phyloP scores from a whole-genome alignment of 306 rosid genomes.

The Vachellia pachyceras region DNA sequence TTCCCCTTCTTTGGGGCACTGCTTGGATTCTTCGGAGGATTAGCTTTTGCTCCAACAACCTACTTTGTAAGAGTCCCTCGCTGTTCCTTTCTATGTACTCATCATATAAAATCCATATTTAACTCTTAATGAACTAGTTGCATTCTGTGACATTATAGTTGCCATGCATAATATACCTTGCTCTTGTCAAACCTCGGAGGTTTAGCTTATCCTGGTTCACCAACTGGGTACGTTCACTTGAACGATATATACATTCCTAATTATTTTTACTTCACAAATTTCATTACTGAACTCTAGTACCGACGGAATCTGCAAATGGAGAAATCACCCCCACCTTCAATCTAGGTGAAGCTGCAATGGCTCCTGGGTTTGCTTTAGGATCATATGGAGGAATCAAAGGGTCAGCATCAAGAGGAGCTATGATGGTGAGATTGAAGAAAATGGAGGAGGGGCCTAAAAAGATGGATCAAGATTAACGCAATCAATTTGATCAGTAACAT shows the following conservation, averaged over 20 bases:
- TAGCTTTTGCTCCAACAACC: constrained; percentile 82
- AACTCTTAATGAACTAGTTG: too few relatives aligned
- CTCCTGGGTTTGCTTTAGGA: too few relatives aligned
- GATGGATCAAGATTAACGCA: too few relatives aligned
- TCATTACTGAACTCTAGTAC: not conserved
- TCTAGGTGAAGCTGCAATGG: too few relatives aligned
- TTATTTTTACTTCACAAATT: not conserved
- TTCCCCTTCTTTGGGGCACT: constrained; percentile 75
- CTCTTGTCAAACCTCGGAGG: constrained; percentile 58
- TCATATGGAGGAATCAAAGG: too few relatives aligned
- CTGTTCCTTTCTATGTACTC: not conserved
- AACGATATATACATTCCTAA: not conserved
- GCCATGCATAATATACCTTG: constrained; percentile 77
- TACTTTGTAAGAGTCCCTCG: constrained; percentile 61
- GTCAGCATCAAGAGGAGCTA: too few relatives aligned
- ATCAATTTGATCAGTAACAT: too few relatives aligned
- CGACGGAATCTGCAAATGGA: too few relatives aligned
- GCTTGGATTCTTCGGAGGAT: constrained; percentile 78
- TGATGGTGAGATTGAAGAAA: too few relatives aligned
- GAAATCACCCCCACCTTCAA: too few relatives aligned
- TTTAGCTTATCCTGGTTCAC: constrained; percentile 64
- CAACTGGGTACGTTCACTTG: constrained; percentile 67
- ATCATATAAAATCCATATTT: too few relatives aligned
- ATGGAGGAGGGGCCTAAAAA: too few relatives aligned
- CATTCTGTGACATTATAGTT: constrained; percentile 45